Base-by-base conservation (phyloP, 495 filamentous ascomycete genomes). In the Cercophora sp. region DNA sequence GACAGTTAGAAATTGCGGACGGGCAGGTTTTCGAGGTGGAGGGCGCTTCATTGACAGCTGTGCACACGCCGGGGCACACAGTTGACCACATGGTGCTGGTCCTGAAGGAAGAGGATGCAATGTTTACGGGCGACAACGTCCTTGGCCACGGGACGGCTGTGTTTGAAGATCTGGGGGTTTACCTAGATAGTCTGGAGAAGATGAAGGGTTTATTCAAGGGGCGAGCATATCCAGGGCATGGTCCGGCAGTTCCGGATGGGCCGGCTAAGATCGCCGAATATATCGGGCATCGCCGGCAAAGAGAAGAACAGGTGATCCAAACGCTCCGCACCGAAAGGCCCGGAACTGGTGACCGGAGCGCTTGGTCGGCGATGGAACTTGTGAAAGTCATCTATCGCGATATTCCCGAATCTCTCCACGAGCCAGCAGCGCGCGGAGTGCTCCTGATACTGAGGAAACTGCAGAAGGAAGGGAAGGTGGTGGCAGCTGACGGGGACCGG, bases 111-210 rank as follows among this genome's bases (percentile, higher is more conserved):
- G 87, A 93, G 61, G 79, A 87, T 62, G 88, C 88, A 8, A 78
- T 97, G 64, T 96, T 98, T 68, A 96, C 91, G 0, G 93, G 89
- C 32, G 93, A 98, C 61, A 96, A 93, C 59, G 88, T 98, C 25
- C 79, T 98, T 3, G 93, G 93, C 0, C 90, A 96, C 51, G 93
- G 93, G 2, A 96, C 93, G 3, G 83, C 87, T 24, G 91, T 96
- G 10, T 96, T 96, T 62, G 90, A 95, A 68, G 85, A 96, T 51
- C 75, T 96, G 2, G 68, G 66, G 5, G 70, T 70, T 3, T 98
- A 96, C 62, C 70, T 96, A 51, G 56, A 60, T n/a, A 89, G 83
- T 43, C 67, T 98, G 11, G 72, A 84, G 46, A 75, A 73, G 50
- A 95, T 96, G 89, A 70, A 75, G 40, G 60, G 67, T 15, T 68